Evolutionary conservation across 805 yeast genomes (phyloP), one percentile per base, ranked within the genome.

Genomic region (Lachancea sp.): DNA sequence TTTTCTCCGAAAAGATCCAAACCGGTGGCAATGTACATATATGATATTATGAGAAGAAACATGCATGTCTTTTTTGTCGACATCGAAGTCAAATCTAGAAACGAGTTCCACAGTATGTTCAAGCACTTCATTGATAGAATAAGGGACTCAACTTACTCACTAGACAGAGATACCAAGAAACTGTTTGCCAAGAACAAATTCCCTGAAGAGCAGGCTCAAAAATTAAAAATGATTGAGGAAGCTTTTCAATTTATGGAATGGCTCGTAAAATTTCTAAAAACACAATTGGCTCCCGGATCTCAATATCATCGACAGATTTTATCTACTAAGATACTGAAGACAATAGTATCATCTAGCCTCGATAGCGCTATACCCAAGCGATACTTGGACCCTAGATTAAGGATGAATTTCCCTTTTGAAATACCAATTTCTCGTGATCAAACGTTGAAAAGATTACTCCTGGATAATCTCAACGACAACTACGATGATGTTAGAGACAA

Each of bases 401-500:
- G 68, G 21, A 67, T 75, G 36, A 65, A 60, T 21, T 74, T 68
- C 51, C 78, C 80, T 6, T 77, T 72, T 52, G 47, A 65, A 17
- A 48, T 80, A 1, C 51, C 62, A 0, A 48, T 83, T 1, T 74
- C 69, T 46, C 52, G 60, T 15, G 56, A 63, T 15, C 48, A 49
- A 1, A 55, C 61, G 1, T 48, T 75, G 21, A 52, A 73, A 1
- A 63, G 79, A 36, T 52, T 76, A 7, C 61, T 88, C 38, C 57
- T 82, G 15, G 83, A 81, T 47, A 77, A 77, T 40, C 64, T 84
- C 6, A 65, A 78, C 22, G 81, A 82, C 55, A 80, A 82, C 45
- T 88, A 78, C 60, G 87, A 83, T 42, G 96, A 88, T 55, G 71
- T 89, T 15, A 71, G 97, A 44, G 67, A 69, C 4, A 42, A 54